Conservation (phyloP, 495 filamentous ascomycete species). For the Aspergillus ellipticus region DNA sequence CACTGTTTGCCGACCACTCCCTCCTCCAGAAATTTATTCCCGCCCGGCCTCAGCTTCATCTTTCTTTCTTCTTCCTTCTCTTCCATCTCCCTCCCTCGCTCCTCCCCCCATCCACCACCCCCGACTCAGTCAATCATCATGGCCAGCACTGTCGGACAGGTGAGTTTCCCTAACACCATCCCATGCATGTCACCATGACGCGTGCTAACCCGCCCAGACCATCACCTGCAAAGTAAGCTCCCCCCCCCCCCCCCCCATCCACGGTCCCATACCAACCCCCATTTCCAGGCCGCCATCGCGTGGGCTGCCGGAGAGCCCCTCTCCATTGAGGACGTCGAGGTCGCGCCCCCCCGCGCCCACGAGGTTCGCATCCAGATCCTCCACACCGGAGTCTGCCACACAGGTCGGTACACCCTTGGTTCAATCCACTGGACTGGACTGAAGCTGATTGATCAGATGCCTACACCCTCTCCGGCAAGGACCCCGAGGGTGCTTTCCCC, state of each 20-base stretch:
- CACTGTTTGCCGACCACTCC: constrained; percentile 14
- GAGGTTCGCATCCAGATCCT: constrained; percentile 95
- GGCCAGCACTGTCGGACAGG: constrained; percentile 57
- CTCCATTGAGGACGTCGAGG: constrained; percentile 86
- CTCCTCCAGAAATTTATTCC: constrained; percentile 15
- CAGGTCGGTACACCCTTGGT: constrained; percentile 55
- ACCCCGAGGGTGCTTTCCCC: constrained; percentile 97
- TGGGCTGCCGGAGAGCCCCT: constrained; percentile 93
- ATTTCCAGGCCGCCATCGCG: constrained; percentile 82
- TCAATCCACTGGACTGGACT: neutral
- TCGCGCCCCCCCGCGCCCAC: constrained; percentile 83
- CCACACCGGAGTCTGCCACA: constrained; percentile 98
- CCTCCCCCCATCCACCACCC: neutral
- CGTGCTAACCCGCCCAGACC: constrained; percentile 45
- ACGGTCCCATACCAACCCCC: constrained; percentile 6
- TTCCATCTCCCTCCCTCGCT: constrained; percentile 8
- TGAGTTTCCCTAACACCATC: constrained; percentile 19
- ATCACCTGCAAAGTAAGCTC: constrained; percentile 68
- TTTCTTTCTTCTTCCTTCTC: constrained; percentile 5
- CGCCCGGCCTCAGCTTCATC: constrained; percentile 5
- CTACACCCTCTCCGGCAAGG: constrained; percentile 96
- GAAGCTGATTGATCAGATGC: constrained; percentile 60
- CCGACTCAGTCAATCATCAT: constrained; percentile 19
- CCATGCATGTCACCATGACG: neutral
- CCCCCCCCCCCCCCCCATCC: neutral